Evolutionary conservation across 2,329 filamentous ascomycete genomes (phyloP), one percentile per base, ranked within the genome.

Genomic region (Truncatella angustata): DNA sequence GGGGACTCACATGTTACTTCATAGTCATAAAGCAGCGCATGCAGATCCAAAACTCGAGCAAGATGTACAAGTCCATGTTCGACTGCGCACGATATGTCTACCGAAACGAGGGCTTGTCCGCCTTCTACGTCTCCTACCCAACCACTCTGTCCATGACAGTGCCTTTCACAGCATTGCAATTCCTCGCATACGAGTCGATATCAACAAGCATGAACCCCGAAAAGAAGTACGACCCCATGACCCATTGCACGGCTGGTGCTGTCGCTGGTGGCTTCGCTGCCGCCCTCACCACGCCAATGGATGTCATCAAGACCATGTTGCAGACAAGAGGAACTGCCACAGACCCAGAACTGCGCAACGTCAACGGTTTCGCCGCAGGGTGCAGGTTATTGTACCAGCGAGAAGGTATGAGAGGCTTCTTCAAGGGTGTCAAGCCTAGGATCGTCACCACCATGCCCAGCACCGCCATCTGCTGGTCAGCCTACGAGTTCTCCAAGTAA

Each of bases 131-230:
- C 63, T 99, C 94, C 21, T 99, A 99, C 70, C 94, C 94, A 14
- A 99, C 94, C 18, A 99, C 94, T 2, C 79, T 99, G 24, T 96
- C 91, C 66, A 99, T 99, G 94, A 97, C 94, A 12, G 91, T 99
- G 2, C 94, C 94, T 3, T 99, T 97, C 70, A 97, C 93, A 11
- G 93, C 94, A 7, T 84, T 97, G 9, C 94, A 99, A 69, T 97
- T 99, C 70, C 90, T 96, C 66, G 91, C 92, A 51, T 99, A 99
- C 79, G 94, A 97, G 70, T 96, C 93, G 24, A 85, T 97, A 60
- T 97, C 92, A 3, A 97, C 95, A 61, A 71, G 88, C 46, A 91
- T 97, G 85, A 97, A 97, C 70, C 91, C 92, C 0, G 76, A 78
- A 24, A 90, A 89, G 67, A 80, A 80, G 53, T 97, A 99, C 73